Conservation (phyloP, 2,329 filamentous ascomycete species). For the Chalaropsis thielavioides region DNA sequence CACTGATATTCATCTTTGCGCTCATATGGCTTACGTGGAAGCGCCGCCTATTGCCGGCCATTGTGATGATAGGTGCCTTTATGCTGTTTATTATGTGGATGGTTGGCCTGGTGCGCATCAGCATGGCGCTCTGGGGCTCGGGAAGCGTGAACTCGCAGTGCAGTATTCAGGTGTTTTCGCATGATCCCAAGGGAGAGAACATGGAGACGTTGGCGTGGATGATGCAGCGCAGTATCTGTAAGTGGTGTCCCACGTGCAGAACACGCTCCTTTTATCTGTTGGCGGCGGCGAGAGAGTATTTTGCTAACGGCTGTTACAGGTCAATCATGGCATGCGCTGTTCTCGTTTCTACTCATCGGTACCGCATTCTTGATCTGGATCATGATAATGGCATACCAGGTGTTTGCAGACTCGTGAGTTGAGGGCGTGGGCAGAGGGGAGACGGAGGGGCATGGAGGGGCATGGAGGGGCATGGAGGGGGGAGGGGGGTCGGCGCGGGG, state of each 20-base stretch:
- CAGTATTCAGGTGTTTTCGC: slow-evolving; percentile 41
- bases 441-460: background rate
- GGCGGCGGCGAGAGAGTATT: no score
- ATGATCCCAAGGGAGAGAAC: slow-evolving; percentile 36
- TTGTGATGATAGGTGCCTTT: slow-evolving; percentile 50
- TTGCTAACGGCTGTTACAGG: slow-evolving; percentile 25
- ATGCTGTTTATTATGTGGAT: slow-evolving; percentile 55
- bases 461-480: background rate
- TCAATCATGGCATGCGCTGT: slow-evolving; percentile 50
- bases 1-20: slow-evolving; percentile 50
- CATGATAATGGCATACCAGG: slow-evolving; percentile 52
- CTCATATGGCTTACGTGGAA: slow-evolving; percentile 49
- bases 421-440: background rate
- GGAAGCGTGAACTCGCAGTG: slow-evolving; percentile 47
- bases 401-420: slow-evolving; percentile 37
- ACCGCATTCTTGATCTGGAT: slow-evolving; percentile 50
- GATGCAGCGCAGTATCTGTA: slow-evolving; percentile 48
- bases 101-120: slow-evolving; percentile 47
- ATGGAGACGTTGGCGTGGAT: slow-evolving; percentile 47
- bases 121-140: slow-evolving; percentile 47
- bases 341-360: slow-evolving; percentile 47
- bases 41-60: slow-evolving; percentile 44
- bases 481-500: background rate
- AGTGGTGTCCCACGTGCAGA: slow-evolving; percentile 27
- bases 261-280: background rate